phyloP scores from a whole-genome alignment of 306 rosid species.

The Acacia confusa region DNA sequence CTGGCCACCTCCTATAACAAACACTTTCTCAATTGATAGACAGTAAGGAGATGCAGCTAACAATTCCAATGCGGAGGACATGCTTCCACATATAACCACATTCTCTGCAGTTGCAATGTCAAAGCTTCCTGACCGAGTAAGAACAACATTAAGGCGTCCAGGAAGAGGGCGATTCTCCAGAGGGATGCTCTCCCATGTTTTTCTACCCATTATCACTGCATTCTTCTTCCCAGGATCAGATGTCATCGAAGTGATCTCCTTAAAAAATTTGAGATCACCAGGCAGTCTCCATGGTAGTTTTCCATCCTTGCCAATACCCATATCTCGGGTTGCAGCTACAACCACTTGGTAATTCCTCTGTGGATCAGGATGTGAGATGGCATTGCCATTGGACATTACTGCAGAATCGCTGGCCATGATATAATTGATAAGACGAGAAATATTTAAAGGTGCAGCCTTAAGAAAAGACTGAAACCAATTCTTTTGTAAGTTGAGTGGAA shows the following conservation, averaged over 20 bases:
- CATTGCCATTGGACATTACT: constrained; percentile 55
- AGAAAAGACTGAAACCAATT: constrained; percentile 40
- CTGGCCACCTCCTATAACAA: constrained; percentile 89
- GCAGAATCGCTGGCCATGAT: constrained; percentile 68
- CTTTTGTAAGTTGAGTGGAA: constrained; percentile 38
- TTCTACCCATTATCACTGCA: constrained; percentile 93
- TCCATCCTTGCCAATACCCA: constrained; percentile 94
- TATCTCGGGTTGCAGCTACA: constrained; percentile 74
- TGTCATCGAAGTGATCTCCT: constrained; percentile 59
- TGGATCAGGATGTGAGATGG: constrained; percentile 46
- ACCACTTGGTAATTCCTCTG: constrained; percentile 91
- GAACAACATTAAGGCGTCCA: constrained; percentile 89
- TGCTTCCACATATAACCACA: constrained; percentile 85
- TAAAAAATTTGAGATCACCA: constrained; percentile 75
- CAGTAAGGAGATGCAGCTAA: constrained; percentile 90
- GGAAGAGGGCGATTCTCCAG: constrained; percentile 67
- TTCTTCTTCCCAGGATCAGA: constrained; percentile 83
- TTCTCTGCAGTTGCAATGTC: constrained; percentile 94
- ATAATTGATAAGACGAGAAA: constrained; percentile 31
- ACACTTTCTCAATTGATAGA: constrained; percentile 90
- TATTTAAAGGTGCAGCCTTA: constrained; percentile 28
- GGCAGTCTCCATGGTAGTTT: constrained; percentile 83
- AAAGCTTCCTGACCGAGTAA: constrained; percentile 92
- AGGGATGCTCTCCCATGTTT: constrained; percentile 89
- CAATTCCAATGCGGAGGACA: constrained; percentile 83